Evolutionary conservation across 2,329 filamentous ascomycete species (phyloP).

Genomic region (Cladosporium velox): DNA sequence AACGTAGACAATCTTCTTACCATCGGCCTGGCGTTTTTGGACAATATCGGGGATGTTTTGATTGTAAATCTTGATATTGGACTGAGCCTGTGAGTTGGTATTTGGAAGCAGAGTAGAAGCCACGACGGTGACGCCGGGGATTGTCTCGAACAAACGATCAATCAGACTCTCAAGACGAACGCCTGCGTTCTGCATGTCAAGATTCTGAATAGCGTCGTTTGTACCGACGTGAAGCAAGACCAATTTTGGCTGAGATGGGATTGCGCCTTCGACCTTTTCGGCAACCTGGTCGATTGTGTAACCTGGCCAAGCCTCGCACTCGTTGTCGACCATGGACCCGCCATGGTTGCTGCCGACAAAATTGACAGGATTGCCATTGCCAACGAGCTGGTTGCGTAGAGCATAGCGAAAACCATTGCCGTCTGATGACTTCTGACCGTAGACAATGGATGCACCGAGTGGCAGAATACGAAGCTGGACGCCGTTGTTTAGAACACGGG

Average conservation of each 20-base stretch:
- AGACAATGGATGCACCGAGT: conserved; percentile 22
- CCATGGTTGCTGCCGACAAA: conserved; percentile 5
- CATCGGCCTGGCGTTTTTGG: background rate
- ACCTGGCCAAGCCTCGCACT: conserved; percentile 21
- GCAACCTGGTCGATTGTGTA: conserved; percentile 21
- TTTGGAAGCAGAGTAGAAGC: conserved; percentile 19
- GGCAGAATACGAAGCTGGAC: background rate
- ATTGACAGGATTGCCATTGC: conserved; percentile 16
- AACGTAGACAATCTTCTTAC: conserved; percentile 17
- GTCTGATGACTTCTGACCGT: conserved; percentile 11
- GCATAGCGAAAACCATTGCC: conserved; percentile 23
- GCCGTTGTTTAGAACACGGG: no score
- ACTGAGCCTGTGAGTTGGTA: conserved; percentile 4
- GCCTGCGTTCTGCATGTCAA: conserved; percentile 9
- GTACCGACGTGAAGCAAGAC: conserved; percentile 21
- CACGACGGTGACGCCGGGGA: conserved; percentile 19
- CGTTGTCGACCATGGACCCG: conserved; percentile 18
- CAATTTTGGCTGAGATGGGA: conserved; percentile 18
- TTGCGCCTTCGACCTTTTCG: conserved; percentile 4
- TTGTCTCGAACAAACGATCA: conserved; percentile 15
- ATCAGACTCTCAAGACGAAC: conserved; percentile 18
- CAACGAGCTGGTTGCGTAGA: conserved; percentile 17
- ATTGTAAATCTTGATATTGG: conserved; percentile 17
- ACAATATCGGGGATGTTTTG: conserved; percentile 12
- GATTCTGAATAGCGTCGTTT: conserved; percentile 12